Evolutionary conservation across 2,329 filamentous ascomycete genomes (phyloP).

Genomic region (Erysiphe neolycopersici): DNA sequence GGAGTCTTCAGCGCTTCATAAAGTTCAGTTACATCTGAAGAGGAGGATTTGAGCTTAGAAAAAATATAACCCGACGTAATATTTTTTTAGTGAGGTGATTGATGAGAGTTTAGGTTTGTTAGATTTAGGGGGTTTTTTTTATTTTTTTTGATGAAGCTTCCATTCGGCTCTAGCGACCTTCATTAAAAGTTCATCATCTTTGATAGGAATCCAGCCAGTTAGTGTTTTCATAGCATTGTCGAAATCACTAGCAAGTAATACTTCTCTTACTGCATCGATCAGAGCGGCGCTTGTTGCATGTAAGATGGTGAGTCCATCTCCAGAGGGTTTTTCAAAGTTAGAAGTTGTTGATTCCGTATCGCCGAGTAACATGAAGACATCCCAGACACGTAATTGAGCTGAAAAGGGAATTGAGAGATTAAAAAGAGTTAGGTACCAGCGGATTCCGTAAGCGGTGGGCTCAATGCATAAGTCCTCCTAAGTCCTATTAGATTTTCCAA

Average conservation of each 20-base stretch:
- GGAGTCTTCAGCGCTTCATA: too few relatives aligned
- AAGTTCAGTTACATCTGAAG: too few relatives aligned
- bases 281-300: conserved; percentile 77
- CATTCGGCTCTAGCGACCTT: conserved; percentile 69
- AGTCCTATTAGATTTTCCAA: conserved; percentile 1
- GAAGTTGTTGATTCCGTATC: conserved; percentile 24
- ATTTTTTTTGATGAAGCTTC: conserved; percentile 32
- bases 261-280: conserved; percentile 70
- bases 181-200: conserved; percentile 85
- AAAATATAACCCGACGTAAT: too few relatives aligned
- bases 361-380: conserved; percentile 86
- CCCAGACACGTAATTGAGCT: conserved; percentile 87
- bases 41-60: too few relatives aligned
- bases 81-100: too few relatives aligned
- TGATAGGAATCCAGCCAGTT: conserved; percentile 79
- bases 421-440: conserved; percentile 95
- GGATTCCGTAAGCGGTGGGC: conserved; percentile 77
- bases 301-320: conserved; percentile 54
- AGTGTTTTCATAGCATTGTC: conserved; percentile 95
- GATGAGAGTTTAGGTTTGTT: too few relatives aligned
- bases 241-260: conserved; percentile 78
- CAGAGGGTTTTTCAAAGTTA: conserved; percentile 17
- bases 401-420: conserved; percentile 90
- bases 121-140: not conserved
- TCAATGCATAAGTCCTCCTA: conserved; percentile 55